Evolutionary conservation across 495 filamentous ascomycete species (phyloP).

Genomic region (Aspergillus sparsus): DNA sequence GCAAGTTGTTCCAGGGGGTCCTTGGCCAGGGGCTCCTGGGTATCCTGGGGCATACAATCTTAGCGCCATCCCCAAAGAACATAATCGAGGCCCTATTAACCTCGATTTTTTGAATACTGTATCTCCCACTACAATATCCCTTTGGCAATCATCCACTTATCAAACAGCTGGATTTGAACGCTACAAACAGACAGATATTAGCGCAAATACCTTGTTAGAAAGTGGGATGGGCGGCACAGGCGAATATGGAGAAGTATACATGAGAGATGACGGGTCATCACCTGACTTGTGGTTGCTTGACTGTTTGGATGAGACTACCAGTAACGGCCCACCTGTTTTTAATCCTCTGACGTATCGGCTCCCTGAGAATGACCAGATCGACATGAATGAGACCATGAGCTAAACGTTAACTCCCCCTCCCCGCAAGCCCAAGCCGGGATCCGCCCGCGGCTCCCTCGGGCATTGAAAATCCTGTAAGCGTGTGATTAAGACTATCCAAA

Average conservation of each 20-base stretch:
- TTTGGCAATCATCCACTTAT: neutral
- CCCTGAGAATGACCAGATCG: constrained; percentile 1
- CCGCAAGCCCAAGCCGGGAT: neutral
- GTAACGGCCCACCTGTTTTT: constrained; percentile 2
- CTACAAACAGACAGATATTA: neutral
- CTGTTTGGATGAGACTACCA: constrained; percentile 5
- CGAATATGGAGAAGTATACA: constrained; percentile 4
- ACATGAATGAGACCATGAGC: neutral
- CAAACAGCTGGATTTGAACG: neutral
- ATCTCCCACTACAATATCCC: neutral
- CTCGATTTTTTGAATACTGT: neutral
- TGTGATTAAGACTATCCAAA: neutral
- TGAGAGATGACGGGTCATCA: neutral
- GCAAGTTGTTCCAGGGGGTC: neutral
- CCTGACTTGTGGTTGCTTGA: constrained; percentile 8
- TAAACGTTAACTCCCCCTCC: neutral
- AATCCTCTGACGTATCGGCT: constrained; percentile 1
- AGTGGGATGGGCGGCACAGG: neutral
- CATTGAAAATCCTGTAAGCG: neutral
- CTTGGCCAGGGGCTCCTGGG: neutral
- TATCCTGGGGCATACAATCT: neutral
- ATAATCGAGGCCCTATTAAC: neutral
- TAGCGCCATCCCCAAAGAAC: neutral
- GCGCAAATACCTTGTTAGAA: neutral
- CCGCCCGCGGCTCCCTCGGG: neutral